A percentile compares a stretch with the other conserved stretches of the same genome.
These are phyloP conservation scores for Globisporangium irregulare DNA, from an alignment of 352 stramenopile species.

Conservation along the genomic window DNA sequence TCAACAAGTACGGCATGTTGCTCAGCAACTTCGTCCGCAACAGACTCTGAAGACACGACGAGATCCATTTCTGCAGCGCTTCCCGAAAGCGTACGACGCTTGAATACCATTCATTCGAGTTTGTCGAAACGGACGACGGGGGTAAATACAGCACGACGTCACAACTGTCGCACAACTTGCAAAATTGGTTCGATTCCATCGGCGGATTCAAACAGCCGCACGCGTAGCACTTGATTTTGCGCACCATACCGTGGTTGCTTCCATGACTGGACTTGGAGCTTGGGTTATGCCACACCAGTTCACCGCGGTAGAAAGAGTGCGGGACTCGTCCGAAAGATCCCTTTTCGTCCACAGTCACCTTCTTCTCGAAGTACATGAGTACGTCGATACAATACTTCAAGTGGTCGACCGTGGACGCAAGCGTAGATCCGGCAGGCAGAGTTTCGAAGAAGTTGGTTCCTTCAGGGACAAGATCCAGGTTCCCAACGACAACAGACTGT, in stretches of 20 bases:
- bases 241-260: constrained; percentile 35
- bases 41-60: constrained; percentile 55
- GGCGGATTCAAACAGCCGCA: constrained; percentile 63
- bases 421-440: constrained; percentile 37
- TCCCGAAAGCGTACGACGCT: constrained; percentile 70
- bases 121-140: constrained; percentile 72
- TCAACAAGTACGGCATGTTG: constrained; percentile 82
- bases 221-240: constrained; percentile 75
- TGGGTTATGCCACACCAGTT: constrained; percentile 64
- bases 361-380: constrained; percentile 86
- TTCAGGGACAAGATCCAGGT: constrained; percentile 62
- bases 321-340: constrained; percentile 67
- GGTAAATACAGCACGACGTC: constrained; percentile 76
- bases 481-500: constrained; percentile 17
- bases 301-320: constrained; percentile 72
- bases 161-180: constrained; percentile 71
- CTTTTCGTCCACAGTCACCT: constrained; percentile 68
- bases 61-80: constrained; percentile 84
- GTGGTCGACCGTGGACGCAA: constrained; percentile 65
- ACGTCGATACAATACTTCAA: constrained; percentile 84
- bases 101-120: constrained; percentile 78
- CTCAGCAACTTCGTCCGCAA: constrained; percentile 58
- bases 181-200: constrained; percentile 69
- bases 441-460: constrained; percentile 72
- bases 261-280: constrained; percentile 13